Base-by-base conservation (phyloP, 2,329 filamentous ascomycete species). In the Epichloe aotearoae region DNA sequence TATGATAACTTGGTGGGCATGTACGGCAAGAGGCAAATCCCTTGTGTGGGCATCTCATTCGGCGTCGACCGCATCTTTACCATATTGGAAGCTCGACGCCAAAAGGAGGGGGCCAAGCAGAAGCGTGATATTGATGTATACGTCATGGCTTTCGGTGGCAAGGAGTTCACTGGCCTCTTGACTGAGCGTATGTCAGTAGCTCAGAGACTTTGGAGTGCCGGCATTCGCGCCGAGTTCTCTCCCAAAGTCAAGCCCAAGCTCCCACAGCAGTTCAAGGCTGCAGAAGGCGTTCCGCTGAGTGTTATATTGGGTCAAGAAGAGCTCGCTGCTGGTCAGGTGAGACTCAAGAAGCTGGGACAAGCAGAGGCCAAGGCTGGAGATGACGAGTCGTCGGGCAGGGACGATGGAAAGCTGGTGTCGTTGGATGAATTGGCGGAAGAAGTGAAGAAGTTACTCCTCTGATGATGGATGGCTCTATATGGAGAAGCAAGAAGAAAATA, bases 41-140 rank as follows among this genome's bases (percentile, higher is more conserved):
- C 67, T 19, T 72, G 68, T 47, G 66, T 69, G 10, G 66, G 66
- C 49, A 86, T 95, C 58, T 95, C 90, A 2, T 96, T 97, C 63
- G 91, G 91, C 50, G 88, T 96, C 46, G 91, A 97, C 68, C 84
- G 91, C 59, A 96, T 97, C 62, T 95, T 95, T 71, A 88, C 86
- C 59, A 90, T 96, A 62, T 88, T 84, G 56, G 90, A 95, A 67
- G 83, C 87, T 12, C 77, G 83, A 46, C 76, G 88, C 62, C 81
- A 79, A 54, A 77, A 75, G 50, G 77, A 80, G 52, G 74, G 79
- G 58, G 80, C 79, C 54, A 78, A 76, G 52, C 78, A 80, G 52
- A 75, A 77, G 60, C 76, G 49, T 74, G 86, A 55, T 75, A 76
- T 56, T 3, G 90, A 97, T 62, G 89, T 90, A 44, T 96, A 82